These are phyloP conservation scores for Arthonia radiata DNA, from an alignment of 495 filamentous ascomycete genomes.

Conservation along the genomic window DNA sequence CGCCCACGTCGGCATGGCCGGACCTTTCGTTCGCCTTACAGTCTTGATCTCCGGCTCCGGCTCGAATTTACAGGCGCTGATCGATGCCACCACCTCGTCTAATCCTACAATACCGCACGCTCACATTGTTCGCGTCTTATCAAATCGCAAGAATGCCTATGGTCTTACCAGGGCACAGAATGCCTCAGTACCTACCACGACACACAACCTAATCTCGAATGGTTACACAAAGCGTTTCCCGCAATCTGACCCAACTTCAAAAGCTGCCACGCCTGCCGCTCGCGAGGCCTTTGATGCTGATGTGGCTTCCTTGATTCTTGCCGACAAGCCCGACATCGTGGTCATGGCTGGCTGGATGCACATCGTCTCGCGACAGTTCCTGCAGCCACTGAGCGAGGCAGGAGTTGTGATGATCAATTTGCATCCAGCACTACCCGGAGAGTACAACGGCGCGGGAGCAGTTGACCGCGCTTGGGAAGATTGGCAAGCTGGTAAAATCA, in stretches of 20 bases:
- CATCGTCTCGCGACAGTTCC: slow-evolving; percentile 34
- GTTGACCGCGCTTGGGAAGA: slow-evolving; percentile 59
- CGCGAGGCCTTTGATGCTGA: slow-evolving; percentile 55
- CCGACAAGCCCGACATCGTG: slow-evolving; percentile 43
- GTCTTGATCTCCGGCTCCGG: slow-evolving; percentile 61
- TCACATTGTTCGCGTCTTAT: slow-evolving; percentile 51
- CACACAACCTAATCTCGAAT: slow-evolving; percentile 56
- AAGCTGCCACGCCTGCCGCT: slow-evolving; percentile 9
- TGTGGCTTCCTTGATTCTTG: slow-evolving; percentile 43
- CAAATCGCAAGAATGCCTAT: slow-evolving; percentile 56
- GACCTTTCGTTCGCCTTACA: slow-evolving; percentile 20
- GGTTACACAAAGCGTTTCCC: slow-evolving; percentile 20
- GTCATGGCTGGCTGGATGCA: slow-evolving; percentile 48
- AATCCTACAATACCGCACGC: slow-evolving; percentile 23
- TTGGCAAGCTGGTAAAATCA: slow-evolving; percentile 43
- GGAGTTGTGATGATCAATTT: slow-evolving; percentile 59
- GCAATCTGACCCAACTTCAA: slow-evolving; percentile 3
- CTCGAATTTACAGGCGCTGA: slow-evolving; percentile 75
- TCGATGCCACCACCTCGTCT: slow-evolving; percentile 31
- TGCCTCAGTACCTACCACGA: slow-evolving; percentile 51
- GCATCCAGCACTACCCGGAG: slow-evolving; percentile 54
- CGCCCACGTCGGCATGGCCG: too few relatives aligned
- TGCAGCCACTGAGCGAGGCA: slow-evolving; percentile 35
- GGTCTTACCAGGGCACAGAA: slow-evolving; percentile 48
- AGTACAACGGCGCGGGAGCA: slow-evolving; percentile 55